Evolutionary conservation across 805 yeast species (phyloP).

Genomic region (Schwanniomyces occidentalis): DNA sequence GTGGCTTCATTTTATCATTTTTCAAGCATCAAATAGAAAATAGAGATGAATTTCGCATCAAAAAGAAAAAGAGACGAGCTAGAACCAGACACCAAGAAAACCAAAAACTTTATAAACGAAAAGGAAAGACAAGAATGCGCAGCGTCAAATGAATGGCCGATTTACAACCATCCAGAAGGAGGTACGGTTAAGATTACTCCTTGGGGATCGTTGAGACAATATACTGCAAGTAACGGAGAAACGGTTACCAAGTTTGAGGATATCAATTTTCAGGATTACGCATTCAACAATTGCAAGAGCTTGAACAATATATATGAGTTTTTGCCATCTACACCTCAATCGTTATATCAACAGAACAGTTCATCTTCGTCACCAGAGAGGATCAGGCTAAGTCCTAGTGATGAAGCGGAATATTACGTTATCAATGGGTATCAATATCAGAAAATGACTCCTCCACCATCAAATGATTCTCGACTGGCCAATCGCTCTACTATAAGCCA

Average conservation of each 20-base stretch:
- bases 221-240: slow-evolving; percentile 43
- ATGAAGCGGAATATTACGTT: slow-evolving; percentile 41
- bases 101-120: slow-evolving; percentile 12
- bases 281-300: slow-evolving; percentile 6
- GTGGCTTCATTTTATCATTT: too few relatives aligned
- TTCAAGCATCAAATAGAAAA: too few relatives aligned
- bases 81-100: slow-evolving; percentile 16
- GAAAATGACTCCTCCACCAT: slow-evolving; percentile 13
- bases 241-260: slow-evolving; percentile 51
- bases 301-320: slow-evolving; percentile 5
- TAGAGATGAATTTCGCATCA: slow-evolving; percentile 8
- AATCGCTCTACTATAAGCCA: slow-evolving; percentile 12
- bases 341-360: slow-evolving; percentile 13
- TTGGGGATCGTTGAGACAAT: slow-evolving; percentile 57
- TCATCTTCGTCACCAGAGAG: slow-evolving; percentile 15
- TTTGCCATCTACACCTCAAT: slow-evolving; percentile 28
- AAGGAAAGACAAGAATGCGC: slow-evolving; percentile 14
- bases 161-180: slow-evolving; percentile 61
- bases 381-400: slow-evolving; percentile 33
- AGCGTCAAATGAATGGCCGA: slow-evolving; percentile 49
- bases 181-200: slow-evolving; percentile 63
- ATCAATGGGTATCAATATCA: slow-evolving; percentile 32
- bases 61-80: slow-evolving; percentile 14
- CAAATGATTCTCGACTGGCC: too few relatives aligned
- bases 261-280: slow-evolving; percentile 26